Evolutionary conservation across 192 early-diverging fungal genomes (phyloP).

Genomic region (Coemansia umbellata): DNA sequence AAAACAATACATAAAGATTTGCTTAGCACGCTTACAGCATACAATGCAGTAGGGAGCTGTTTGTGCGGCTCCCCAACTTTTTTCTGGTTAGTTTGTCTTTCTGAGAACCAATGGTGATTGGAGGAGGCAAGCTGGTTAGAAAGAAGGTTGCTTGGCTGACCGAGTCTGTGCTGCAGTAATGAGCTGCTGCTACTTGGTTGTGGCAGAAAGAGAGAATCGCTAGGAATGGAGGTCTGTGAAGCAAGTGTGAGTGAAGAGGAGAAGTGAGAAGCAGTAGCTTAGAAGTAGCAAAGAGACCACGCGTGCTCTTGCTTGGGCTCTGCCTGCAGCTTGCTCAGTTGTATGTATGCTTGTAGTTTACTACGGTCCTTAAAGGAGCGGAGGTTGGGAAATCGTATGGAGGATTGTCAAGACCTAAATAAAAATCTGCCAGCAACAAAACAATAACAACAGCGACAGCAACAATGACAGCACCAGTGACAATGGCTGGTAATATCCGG

Average conservation of each 20-base stretch:
- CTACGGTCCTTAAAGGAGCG: too few relatives aligned
- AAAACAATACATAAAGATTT: background rate
- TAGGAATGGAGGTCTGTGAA: constrained; percentile 10
- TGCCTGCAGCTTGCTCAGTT: too few relatives aligned
- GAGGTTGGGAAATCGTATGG: too few relatives aligned
- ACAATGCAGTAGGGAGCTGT: constrained; percentile 9
- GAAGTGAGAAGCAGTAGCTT: background rate
- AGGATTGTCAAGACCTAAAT: background rate
- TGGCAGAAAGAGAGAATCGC: background rate
- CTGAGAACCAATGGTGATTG: background rate
- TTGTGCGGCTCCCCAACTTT: too few relatives aligned
- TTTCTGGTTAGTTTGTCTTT: too few relatives aligned
- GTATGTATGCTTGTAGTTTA: too few relatives aligned
- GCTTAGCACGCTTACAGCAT: too few relatives aligned
- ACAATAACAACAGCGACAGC: background rate
- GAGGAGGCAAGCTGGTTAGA: background rate
- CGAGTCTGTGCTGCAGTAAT: constrained; percentile 7
- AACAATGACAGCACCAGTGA: too few relatives aligned
- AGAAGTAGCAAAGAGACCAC: constrained; percentile 4
- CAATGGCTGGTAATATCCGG: too few relatives aligned
- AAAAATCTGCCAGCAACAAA: background rate
- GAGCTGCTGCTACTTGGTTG: background rate
- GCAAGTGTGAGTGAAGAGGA: constrained; percentile 6
- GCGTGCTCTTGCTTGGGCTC: background rate
- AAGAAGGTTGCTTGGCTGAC: constrained; percentile 1